Percentiles rank a stretch among this genome's conserved stretches.
phyloP scores from a whole-genome alignment of 2,329 filamentous ascomycete genomes.

The Penicillium sp. region DNA sequence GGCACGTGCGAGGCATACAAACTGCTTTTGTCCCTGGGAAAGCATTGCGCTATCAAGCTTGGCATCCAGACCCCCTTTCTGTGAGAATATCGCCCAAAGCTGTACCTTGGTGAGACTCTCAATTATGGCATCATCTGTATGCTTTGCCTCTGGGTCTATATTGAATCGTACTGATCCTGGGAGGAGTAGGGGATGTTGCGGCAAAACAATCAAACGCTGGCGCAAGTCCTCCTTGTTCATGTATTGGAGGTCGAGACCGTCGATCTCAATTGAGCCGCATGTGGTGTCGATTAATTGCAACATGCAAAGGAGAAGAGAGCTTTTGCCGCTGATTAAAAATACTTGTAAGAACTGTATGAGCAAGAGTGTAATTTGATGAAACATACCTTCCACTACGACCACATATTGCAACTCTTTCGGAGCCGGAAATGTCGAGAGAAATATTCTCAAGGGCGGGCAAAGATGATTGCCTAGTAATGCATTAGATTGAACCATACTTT shows the following conservation, averaged over 20 bases:
- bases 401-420: constrained; percentile 39
- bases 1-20: constrained; percentile 60
- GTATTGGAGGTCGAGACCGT: constrained; percentile 37
- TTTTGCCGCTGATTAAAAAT: constrained; percentile 23
- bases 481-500: too few relatives aligned
- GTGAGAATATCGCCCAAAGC: constrained; percentile 31
- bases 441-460: constrained; percentile 19
- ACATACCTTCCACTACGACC: constrained; percentile 30
- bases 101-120: constrained; percentile 33
- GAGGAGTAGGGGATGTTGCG: constrained; percentile 43
- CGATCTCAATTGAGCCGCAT: constrained; percentile 36
- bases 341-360: too few relatives aligned
- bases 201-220: constrained; percentile 36
- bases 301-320: constrained; percentile 37
- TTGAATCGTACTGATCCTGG: constrained; percentile 37
- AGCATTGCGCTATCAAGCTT: constrained; percentile 48
- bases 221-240: constrained; percentile 37
- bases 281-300: constrained; percentile 39
- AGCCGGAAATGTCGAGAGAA: constrained; percentile 40
- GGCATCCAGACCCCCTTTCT: constrained; percentile 36
- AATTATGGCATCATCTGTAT: constrained; percentile 30
- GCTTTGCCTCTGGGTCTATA: constrained; percentile 30
- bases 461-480: too few relatives aligned
- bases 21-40: constrained; percentile 59
- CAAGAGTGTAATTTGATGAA: too few relatives aligned